Evolutionary conservation across 371 early-diverging fungal genomes (phyloP), one percentile per base, ranked within the genome.

Genomic region (Rhizomucor pusillus): DNA sequence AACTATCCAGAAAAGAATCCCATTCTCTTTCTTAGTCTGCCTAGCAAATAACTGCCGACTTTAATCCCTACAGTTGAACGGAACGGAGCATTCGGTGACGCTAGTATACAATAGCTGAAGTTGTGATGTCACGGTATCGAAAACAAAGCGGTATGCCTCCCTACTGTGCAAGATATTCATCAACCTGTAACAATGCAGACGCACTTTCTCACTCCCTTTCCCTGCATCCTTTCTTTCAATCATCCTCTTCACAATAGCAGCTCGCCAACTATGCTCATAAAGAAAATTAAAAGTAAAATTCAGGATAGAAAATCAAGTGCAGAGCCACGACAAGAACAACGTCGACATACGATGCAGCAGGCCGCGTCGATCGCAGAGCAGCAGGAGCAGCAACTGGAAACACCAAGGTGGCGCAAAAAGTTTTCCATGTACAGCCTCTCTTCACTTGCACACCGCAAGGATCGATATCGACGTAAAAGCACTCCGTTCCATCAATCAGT

Each of bases 361-460:
- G 13, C 2, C 24, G 12, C 24, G 24, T 2, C 24, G 41, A 41
- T 12, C 14, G 12, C 12, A 12, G 41, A 41, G 3, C 5, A 41
- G 3, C 41, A 19, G 14, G 20, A 24, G 16, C 47, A 7, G 10
- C 29, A 0, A 33, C 24, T 7, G 18, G 18, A 14, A 47, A 11
- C 3, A 19, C 19, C 19, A 16, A 47, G 39, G 23, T 51, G 51
- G 51, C 51, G 39, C 22, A 51, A 40, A 41, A 51, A 51, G 51
- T 29, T 51, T 24, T 51, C 51, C 20, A 22, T 51, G 20, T 20
- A 35, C 13, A 37, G 25, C n/a, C 7, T 29, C 7, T 29, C 29
- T 44, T 23, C 22, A 6, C 22, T 44, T 16, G 44, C 44, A 18
- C 44, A 14, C 16, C 44, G 23, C 22, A 19, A 44, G 44, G 22